phyloP scores from a whole-genome alignment of 164 flowering plant genomes.

The Platanus orientalis region DNA sequence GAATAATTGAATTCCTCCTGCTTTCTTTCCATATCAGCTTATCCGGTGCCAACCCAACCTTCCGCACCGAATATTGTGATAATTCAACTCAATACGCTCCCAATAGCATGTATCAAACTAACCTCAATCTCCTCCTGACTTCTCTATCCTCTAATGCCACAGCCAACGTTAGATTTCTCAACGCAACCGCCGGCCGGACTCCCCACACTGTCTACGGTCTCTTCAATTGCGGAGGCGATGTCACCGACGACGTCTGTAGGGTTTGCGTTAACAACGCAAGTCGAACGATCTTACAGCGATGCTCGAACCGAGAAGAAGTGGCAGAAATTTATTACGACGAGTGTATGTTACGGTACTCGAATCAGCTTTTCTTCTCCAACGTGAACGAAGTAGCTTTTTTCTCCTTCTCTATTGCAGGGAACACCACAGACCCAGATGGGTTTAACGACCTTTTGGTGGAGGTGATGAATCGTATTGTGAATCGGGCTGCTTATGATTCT shows the following conservation, averaged over 20 bases:
- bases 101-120: conserved; percentile 15
- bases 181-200: conserved; percentile 5
- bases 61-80: no score
- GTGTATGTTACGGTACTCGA: conserved; percentile 17
- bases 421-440: background rate
- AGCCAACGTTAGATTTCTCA: conserved; percentile 6
- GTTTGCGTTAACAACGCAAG: conserved; percentile 5
- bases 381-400: background rate
- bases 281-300: background rate
- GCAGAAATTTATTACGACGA: conserved; percentile 15
- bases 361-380: conserved; percentile 9
- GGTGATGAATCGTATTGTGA: background rate
- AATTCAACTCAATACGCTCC: no score
- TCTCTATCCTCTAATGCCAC: conserved; percentile 16
- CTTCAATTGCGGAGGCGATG: conserved; percentile 20
- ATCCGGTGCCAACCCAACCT: no score
- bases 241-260: background rate
- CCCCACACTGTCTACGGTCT: conserved; percentile 10
- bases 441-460: background rate
- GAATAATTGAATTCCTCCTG: no score
- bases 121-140: conserved; percentile 17
- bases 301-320: conserved; percentile 12
- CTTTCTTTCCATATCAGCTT: no score
- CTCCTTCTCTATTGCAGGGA: background rate
- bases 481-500: background rate